Conservation (phyloP, 1,284 basidiomycete genomes). For the Phellinidium pouzarii region DNA sequence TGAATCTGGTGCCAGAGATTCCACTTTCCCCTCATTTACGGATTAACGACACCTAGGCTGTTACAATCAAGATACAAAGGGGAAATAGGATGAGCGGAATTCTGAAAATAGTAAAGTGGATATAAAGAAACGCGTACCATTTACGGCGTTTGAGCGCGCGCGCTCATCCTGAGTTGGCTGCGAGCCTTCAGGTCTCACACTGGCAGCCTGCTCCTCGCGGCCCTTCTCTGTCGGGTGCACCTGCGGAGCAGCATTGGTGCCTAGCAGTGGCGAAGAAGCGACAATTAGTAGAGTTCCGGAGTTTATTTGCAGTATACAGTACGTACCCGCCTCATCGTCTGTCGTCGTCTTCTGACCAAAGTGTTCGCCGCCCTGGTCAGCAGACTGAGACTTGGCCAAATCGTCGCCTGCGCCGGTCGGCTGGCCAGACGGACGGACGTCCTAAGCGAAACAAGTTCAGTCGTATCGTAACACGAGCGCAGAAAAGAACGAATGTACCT, state of each 20-base stretch:
- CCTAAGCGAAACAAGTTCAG: too few species aligned
- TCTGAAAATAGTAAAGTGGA: neutral
- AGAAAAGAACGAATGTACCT: conserved; percentile 12
- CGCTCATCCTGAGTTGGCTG: conserved; percentile 21
- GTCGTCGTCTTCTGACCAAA: neutral
- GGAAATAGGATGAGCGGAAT: neutral
- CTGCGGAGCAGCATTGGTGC: neutral
- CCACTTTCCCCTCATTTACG: too few species aligned
- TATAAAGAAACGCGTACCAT: conserved; percentile 4
- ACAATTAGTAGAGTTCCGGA: neutral
- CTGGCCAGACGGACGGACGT: too few species aligned
- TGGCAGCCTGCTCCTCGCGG: conserved; percentile 25
- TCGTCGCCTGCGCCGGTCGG: conserved; percentile 1
- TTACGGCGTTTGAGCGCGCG: conserved; percentile 6
- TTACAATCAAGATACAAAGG: too few species aligned
- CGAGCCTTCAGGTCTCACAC: conserved; percentile 27
- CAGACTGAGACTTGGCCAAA: neutral
- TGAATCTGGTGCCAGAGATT: too few species aligned
- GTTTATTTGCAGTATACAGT: neutral
- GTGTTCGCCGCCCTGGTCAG: neutral
- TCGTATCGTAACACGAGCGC: too few species aligned
- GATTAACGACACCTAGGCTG: too few species aligned
- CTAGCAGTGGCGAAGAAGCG: neutral
- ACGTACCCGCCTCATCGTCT: neutral
- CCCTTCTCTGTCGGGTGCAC: conserved; percentile 23